phyloP scores from a whole-genome alignment of 176 grass and related monocot genomes.

The Aegilops sharonensis region DNA sequence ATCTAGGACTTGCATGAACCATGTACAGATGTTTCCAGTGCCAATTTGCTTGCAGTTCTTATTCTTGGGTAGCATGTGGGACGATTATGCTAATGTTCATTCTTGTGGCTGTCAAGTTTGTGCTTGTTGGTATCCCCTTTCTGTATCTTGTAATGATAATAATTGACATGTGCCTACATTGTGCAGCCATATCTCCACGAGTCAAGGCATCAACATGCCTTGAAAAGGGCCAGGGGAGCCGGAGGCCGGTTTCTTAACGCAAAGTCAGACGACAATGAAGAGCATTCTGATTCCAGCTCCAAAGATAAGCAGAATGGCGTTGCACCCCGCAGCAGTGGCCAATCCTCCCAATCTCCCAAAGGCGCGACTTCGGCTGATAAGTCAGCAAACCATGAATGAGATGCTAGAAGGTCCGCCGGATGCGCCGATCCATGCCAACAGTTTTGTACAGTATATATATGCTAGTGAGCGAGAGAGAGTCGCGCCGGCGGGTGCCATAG shows the following conservation, averaged over 20 bases:
- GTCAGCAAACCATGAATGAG: slow-evolving; percentile 6
- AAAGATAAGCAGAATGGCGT: slow-evolving; percentile 35
- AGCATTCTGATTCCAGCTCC: slow-evolving; percentile 45
- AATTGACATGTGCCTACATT: background rate
- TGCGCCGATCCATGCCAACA: background rate
- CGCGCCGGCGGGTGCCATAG: slow-evolving; percentile 22
- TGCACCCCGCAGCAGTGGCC: background rate
- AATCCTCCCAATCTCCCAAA: slow-evolving; percentile 18
- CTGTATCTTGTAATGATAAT: background rate
- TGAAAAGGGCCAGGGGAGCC: slow-evolving; percentile 66
- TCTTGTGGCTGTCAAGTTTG: background rate
- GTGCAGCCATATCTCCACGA: slow-evolving; percentile 65
- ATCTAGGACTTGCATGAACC: background rate
- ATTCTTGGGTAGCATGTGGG: slow-evolving; percentile 12
- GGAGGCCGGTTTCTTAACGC: slow-evolving; percentile 65
- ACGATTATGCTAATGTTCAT: background rate
- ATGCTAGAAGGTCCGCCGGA: background rate
- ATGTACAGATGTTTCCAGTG: background rate
- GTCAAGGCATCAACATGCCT: slow-evolving; percentile 63
- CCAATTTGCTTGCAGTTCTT: background rate
- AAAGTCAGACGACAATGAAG: slow-evolving; percentile 51
- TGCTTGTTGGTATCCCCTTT: background rate
- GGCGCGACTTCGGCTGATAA: slow-evolving; percentile 29
- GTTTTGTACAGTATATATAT: slow-evolving; percentile 44
- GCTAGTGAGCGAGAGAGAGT: slow-evolving; percentile 29